Evolutionary conservation across 179 eudicot species (phyloP).

Genomic region (Nepenthes alata): DNA sequence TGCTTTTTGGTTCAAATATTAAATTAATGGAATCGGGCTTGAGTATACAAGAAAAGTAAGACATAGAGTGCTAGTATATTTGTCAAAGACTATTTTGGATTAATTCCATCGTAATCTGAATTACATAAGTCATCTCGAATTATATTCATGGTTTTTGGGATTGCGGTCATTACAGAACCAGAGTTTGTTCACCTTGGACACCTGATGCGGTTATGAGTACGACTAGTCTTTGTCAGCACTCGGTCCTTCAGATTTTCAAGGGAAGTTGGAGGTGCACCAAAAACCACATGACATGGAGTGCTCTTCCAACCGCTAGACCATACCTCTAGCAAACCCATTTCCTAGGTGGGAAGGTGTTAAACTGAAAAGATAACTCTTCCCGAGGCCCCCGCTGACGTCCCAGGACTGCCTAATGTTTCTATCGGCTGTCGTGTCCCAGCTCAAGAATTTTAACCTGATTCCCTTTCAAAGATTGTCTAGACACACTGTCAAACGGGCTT

Average conservation of each 20-base stretch:
- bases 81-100: too few species aligned
- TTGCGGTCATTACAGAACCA: too few species aligned
- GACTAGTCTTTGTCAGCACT: not conserved
- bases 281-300: not conserved
- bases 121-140: too few species aligned
- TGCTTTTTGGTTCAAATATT: too few species aligned
- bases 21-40: too few species aligned
- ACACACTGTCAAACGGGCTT: too few species aligned
- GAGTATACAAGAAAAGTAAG: too few species aligned
- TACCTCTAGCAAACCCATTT: not conserved
- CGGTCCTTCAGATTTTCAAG: not conserved
- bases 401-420: not conserved
- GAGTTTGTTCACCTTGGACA: too few species aligned
- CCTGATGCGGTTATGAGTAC: not conserved
- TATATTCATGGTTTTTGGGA: too few species aligned
- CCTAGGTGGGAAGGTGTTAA: not conserved
- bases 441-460: not conserved
- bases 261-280: not conserved
- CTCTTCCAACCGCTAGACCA: not conserved
- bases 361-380: slow-evolving; percentile 1
- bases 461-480: not conserved
- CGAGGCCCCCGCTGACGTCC: not conserved
- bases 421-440: not conserved
- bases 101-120: too few species aligned
- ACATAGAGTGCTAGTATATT: too few species aligned